These are phyloP conservation scores for Neurospora africana DNA, from an alignment of 495 filamentous ascomycete genomes.

Conservation along the genomic window DNA sequence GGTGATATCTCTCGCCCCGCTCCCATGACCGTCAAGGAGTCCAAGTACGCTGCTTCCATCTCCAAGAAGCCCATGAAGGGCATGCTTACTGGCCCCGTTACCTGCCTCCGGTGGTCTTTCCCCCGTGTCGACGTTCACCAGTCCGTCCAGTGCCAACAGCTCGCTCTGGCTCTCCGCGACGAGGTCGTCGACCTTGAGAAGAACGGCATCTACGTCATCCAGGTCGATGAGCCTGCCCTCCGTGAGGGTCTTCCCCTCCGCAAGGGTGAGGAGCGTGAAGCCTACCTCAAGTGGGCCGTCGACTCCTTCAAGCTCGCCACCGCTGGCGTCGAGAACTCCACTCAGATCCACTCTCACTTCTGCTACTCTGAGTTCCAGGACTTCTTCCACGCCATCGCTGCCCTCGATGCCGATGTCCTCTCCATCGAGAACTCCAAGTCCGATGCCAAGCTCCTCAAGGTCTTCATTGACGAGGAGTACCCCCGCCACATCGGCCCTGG, in stretches of 20 bases:
- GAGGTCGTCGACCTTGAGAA: constrained; percentile 96
- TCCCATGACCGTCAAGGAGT: constrained; percentile 99
- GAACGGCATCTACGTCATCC: constrained; percentile 93
- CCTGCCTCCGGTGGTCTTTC: constrained; percentile 98
- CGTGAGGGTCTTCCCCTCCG: constrained; percentile 98
- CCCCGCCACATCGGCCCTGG: constrained; percentile 95
- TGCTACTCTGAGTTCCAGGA: constrained; percentile 99
- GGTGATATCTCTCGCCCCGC: constrained; percentile 93
- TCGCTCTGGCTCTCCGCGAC: constrained; percentile 94
- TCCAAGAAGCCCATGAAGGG: constrained; percentile 99
- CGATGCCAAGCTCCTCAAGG: constrained; percentile 95
- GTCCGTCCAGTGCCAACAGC: constrained; percentile 95
- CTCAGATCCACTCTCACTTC: constrained; percentile 99
- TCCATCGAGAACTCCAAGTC: constrained; percentile 99
- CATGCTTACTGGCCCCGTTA: constrained; percentile 98
- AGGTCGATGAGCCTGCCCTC: constrained; percentile 97
- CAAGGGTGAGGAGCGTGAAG: constrained; percentile 78
- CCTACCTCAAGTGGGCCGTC: constrained; percentile 94
- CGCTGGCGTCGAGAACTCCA: constrained; percentile 79
- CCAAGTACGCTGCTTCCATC: constrained; percentile 91
- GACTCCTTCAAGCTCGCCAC: constrained; percentile 92
- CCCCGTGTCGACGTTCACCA: constrained; percentile 98
- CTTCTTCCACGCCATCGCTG: constrained; percentile 99
- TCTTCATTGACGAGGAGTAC: constrained; percentile 95
- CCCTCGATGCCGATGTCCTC: constrained; percentile 93